Evolutionary conservation across 495 filamentous ascomycete genomes (phyloP).

Genomic region (Bacidia gigantensis): DNA sequence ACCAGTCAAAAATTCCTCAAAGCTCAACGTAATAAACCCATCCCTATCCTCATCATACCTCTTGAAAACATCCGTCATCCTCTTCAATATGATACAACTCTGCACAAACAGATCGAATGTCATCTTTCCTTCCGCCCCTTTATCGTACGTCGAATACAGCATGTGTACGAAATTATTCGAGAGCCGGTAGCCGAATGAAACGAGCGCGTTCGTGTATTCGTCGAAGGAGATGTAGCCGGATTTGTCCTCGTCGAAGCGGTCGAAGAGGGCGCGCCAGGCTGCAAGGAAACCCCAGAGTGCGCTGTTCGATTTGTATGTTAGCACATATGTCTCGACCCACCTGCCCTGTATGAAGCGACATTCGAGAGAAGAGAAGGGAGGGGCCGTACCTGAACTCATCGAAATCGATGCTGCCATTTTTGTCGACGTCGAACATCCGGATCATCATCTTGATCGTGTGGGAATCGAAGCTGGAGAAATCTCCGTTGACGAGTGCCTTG

Average conservation of each 20-base stretch:
- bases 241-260: constrained; percentile 83
- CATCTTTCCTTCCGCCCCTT: constrained; percentile 50
- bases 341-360: too few species aligned
- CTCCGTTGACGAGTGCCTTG: constrained; percentile 87
- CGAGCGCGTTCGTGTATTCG: constrained; percentile 83
- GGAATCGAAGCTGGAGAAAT: constrained; percentile 88
- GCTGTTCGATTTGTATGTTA: constrained; percentile 19
- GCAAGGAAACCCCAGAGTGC: constrained; percentile 90
- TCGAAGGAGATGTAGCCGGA: constrained; percentile 71
- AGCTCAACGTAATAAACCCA: constrained; percentile 74
- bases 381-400: constrained; percentile 67
- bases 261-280: constrained; percentile 86
- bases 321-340: neutral
- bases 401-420: constrained; percentile 77
- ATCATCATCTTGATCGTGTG: constrained; percentile 99
- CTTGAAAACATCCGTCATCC: constrained; percentile 99
- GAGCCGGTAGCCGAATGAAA: constrained; percentile 89
- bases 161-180: constrained; percentile 68
- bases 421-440: constrained; percentile 86
- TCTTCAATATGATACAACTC: constrained; percentile 86
- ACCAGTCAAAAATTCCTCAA: constrained; percentile 68
- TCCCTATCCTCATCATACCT: constrained; percentile 95
- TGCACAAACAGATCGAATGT: constrained; percentile 97
- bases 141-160: constrained; percentile 59
- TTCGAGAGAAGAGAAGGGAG: neutral